Conservation (phyloP, 2,329 filamentous ascomycete species). For the Botrytis deweyae region DNA sequence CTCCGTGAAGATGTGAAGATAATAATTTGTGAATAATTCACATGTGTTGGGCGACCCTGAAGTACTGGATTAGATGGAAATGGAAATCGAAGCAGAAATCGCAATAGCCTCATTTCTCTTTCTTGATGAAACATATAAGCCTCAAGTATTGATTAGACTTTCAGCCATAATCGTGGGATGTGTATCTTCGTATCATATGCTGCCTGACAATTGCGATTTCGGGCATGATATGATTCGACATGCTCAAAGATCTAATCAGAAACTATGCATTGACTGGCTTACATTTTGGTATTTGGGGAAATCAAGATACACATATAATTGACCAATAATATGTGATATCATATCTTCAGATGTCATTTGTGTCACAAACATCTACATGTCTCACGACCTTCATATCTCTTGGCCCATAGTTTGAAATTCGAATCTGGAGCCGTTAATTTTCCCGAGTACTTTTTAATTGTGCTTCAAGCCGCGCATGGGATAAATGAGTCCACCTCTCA, state of each 20-base stretch:
- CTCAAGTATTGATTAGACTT: background rate
- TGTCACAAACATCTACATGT: constrained; percentile 6
- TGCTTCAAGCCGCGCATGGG: background rate
- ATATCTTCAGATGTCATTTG: constrained; percentile 8
- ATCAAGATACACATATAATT: background rate
- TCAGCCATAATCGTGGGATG: background rate
- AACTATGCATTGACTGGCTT: background rate
- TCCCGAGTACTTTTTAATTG: background rate
- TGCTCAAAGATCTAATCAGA: background rate
- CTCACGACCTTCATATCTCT: constrained; percentile 5
- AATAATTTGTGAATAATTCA: background rate
- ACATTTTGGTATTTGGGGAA: background rate
- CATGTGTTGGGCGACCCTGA: background rate
- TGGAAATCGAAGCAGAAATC: background rate
- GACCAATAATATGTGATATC: background rate
- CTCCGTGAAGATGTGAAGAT: background rate
- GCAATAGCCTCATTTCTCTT: background rate
- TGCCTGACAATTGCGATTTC: constrained; percentile 2
- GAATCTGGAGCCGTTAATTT: constrained; percentile 2
- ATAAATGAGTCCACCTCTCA: constrained; percentile 2
- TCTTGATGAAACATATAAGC: background rate
- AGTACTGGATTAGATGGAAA: background rate
- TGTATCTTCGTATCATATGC: background rate
- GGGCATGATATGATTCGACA: background rate
- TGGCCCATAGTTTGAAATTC: background rate